Percentiles rank a stretch among this genome's conserved stretches.
Evolutionary conservation across 257 asterid species (phyloP).

Genomic region (Fraxinus quadrangulata): DNA sequence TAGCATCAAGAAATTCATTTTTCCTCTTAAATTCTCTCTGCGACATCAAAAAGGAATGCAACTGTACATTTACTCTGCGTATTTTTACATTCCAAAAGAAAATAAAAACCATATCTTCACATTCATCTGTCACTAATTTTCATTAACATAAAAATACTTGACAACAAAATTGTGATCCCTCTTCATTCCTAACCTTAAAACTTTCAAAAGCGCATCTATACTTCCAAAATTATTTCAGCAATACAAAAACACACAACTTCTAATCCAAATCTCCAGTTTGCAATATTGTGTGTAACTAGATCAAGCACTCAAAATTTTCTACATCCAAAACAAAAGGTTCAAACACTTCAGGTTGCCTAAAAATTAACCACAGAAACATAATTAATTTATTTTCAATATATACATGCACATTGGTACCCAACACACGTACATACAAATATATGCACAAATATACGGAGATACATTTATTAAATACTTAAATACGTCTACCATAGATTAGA

Average conservation of each 20-base stretch:
- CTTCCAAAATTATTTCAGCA: slow-evolving; percentile 13
- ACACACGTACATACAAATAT: slow-evolving; percentile 10
- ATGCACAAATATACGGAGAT: background rate
- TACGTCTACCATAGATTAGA: slow-evolving; percentile 6
- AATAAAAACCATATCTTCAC: background rate
- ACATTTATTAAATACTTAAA: background rate
- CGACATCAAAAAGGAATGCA: slow-evolving; percentile 22
- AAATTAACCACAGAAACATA: background rate
- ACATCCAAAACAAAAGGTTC: background rate
- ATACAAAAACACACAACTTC: background rate
- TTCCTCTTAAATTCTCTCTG: slow-evolving; percentile 46
- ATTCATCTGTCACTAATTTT: slow-evolving; percentile 13
- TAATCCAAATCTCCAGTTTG: slow-evolving; percentile 23
- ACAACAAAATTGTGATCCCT: background rate
- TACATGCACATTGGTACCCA: background rate
- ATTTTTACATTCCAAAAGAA: background rate
- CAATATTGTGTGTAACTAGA: slow-evolving; percentile 7
- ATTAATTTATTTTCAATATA: background rate
- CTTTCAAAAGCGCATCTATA: slow-evolving; percentile 8
- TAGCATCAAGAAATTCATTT: slow-evolving; percentile 88
- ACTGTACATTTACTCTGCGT: slow-evolving; percentile 11
- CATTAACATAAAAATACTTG: background rate
- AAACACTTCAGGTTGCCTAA: background rate
- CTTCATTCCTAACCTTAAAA: slow-evolving; percentile 8
- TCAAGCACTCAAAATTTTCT: slow-evolving; percentile 18